A percentile compares a stretch with the other conserved stretches of the same genome.
phyloP scores from a whole-genome alignment of 1,139 yeast genomes.

The Suhomyces panamericanus region DNA sequence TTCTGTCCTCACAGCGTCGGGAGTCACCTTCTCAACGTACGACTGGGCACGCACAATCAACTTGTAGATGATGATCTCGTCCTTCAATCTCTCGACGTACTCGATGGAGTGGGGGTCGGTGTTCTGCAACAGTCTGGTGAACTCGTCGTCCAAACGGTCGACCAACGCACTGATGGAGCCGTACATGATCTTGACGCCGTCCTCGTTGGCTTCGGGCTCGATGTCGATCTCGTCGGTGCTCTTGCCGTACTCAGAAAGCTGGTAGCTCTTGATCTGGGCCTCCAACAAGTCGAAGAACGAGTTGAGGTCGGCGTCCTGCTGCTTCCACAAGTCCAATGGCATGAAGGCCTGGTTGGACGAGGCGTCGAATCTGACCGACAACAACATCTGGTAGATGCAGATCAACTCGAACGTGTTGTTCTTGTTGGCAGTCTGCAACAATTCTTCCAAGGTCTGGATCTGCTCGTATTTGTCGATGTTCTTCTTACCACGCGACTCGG shows the following conservation, averaged over 20 bases:
- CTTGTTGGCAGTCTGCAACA: conserved; percentile 36
- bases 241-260: conserved; percentile 75
- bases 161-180: conserved; percentile 86
- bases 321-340: conserved; percentile 83
- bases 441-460: conserved; percentile 65
- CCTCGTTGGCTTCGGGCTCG: conserved; percentile 64
- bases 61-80: conserved; percentile 75
- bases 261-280: conserved; percentile 54
- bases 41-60: conserved; percentile 82
- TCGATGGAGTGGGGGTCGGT: conserved; percentile 96
- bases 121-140: conserved; percentile 80
- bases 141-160: conserved; percentile 95
- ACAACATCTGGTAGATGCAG: conserved; percentile 74
- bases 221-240: conserved; percentile 79
- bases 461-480: conserved; percentile 85
- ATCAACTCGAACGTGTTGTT: conserved; percentile 70
- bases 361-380: conserved; percentile 86
- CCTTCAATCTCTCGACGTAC: conserved; percentile 86
- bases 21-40: conserved; percentile 69
- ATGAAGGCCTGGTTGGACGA: conserved; percentile 66
- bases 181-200: conserved; percentile 72
- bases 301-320: conserved; percentile 62
- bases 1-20: conserved; percentile 43
- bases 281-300: conserved; percentile 70
- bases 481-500: conserved; percentile 95